phyloP scores from a whole-genome alignment of 495 filamentous ascomycete genomes.

The Podospora sp. region DNA sequence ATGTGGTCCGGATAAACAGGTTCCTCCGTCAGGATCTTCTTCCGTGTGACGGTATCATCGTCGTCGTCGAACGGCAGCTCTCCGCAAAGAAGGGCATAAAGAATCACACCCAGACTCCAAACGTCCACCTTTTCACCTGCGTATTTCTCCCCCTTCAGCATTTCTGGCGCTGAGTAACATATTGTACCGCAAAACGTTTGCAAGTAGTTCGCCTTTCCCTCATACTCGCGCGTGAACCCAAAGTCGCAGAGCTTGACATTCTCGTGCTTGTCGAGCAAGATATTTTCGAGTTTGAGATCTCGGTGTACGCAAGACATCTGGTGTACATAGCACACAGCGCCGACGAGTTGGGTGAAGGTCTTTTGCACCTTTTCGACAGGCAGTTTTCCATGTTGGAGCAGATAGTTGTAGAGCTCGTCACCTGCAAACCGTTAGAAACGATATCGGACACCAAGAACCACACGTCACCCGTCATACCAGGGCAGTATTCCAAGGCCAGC shows the following conservation, averaged over 20 bases:
- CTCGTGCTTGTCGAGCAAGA: conserved; percentile 92
- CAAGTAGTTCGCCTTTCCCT: conserved; percentile 90
- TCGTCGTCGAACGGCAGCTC: conserved; percentile 97
- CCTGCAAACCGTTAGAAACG: conserved; percentile 55
- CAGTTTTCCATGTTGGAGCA: conserved; percentile 81
- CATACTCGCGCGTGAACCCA: conserved; percentile 96
- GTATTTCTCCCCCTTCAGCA: conserved; percentile 98
- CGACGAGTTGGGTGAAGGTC: conserved; percentile 94
- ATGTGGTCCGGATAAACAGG: conserved; percentile 82
- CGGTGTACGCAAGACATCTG: conserved; percentile 94
- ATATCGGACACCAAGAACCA: background rate
- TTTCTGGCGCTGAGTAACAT: conserved; percentile 96
- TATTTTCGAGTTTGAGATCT: conserved; percentile 96
- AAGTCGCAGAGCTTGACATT: conserved; percentile 99
- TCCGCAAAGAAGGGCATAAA: conserved; percentile 88
- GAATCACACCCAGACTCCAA: conserved; percentile 95
- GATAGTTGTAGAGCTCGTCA: conserved; percentile 95
- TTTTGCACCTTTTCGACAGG: conserved; percentile 88
- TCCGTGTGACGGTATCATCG: conserved; percentile 81
- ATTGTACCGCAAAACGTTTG: conserved; percentile 98
- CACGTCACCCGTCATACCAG: conserved; percentile 61
- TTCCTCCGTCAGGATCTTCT: conserved; percentile 79
- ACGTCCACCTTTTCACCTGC: conserved; percentile 97
- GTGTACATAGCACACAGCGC: conserved; percentile 94
- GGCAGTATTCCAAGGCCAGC: conserved; percentile 96